These are phyloP conservation scores for Pulveroboletus sp. DNA, from an alignment of 768 basidiomycete species.

Conservation along the genomic window DNA sequence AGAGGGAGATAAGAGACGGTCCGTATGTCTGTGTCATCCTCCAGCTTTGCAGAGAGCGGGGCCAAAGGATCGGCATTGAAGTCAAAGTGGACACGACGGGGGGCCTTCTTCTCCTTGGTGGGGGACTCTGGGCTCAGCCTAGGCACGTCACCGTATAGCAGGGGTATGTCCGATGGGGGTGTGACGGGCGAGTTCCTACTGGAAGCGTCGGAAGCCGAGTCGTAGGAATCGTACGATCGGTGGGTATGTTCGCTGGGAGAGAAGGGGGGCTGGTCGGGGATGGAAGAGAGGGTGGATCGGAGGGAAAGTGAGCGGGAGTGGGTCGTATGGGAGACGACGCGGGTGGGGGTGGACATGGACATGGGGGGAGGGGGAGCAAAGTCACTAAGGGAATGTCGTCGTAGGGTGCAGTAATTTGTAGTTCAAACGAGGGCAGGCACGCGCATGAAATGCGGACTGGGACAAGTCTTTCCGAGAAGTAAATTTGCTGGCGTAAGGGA, in stretches of 20 bases:
- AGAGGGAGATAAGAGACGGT: background rate
- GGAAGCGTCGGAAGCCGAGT: constrained; percentile 15
- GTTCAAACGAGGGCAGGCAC: background rate
- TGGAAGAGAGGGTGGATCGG: no score
- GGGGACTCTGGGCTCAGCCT: background rate
- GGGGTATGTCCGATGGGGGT: background rate
- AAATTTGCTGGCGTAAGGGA: background rate
- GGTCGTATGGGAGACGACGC: no score
- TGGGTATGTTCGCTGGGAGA: background rate
- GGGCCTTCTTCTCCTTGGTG: constrained; percentile 18
- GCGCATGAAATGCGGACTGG: constrained; percentile 2
- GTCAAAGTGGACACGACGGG: constrained; percentile 24
- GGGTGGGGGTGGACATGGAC: no score
- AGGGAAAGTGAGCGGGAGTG: no score
- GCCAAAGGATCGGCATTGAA: constrained; percentile 5
- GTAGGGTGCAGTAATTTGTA: constrained; percentile 6
- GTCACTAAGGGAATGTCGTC: no score
- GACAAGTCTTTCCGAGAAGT: background rate
- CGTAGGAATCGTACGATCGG: background rate
- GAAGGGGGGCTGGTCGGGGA: background rate
- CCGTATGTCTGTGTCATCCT: background rate
- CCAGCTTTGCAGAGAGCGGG: constrained; percentile 3
- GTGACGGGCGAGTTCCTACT: constrained; percentile 5
- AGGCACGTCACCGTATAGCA: constrained; percentile 8
- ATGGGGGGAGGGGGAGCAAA: no score